phyloP scores from a whole-genome alignment of 2,329 filamentous ascomycete species.

The Drechslera avenae region DNA sequence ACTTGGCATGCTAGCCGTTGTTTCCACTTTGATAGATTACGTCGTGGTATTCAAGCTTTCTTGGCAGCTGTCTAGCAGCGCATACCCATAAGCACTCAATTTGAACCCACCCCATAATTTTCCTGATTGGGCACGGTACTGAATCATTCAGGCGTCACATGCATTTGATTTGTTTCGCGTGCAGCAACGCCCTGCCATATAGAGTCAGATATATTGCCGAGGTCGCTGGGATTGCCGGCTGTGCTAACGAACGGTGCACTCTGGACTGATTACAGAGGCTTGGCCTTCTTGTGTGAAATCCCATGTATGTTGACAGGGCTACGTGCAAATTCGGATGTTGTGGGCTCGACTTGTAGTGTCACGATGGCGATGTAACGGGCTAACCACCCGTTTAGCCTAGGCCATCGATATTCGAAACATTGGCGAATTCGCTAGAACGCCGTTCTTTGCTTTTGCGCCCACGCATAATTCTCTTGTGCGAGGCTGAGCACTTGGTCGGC shows the following conservation, averaged over 20 bases:
- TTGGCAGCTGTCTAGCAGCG: constrained; percentile 20
- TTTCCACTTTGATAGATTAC: constrained; percentile 25
- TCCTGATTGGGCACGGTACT: constrained; percentile 22
- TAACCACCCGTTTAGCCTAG: background rate
- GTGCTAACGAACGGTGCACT: background rate
- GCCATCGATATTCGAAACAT: constrained; percentile 18
- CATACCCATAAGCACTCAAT: constrained; percentile 18
- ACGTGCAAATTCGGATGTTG: background rate
- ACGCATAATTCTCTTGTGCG: background rate
- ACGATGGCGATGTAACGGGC: background rate
- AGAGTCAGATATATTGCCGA: constrained; percentile 2
- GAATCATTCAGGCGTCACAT: constrained; percentile 23
- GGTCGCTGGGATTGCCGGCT: constrained; percentile 1
- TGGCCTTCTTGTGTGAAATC: too few relatives aligned
- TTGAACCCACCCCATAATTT: constrained; percentile 23
- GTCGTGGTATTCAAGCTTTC: constrained; percentile 18
- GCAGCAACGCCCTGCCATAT: constrained; percentile 19
- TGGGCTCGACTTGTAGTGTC: background rate
- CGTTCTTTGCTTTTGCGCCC: background rate
- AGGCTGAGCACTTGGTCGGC: background rate
- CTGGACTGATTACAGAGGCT: background rate
- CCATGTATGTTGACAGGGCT: too few relatives aligned
- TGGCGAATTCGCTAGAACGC: background rate
- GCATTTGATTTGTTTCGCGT: constrained; percentile 19
- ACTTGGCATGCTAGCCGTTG: constrained; percentile 4